phyloP scores from a whole-genome alignment of 2,329 filamentous ascomycete genomes.

The Macrophomina phaseolina region DNA sequence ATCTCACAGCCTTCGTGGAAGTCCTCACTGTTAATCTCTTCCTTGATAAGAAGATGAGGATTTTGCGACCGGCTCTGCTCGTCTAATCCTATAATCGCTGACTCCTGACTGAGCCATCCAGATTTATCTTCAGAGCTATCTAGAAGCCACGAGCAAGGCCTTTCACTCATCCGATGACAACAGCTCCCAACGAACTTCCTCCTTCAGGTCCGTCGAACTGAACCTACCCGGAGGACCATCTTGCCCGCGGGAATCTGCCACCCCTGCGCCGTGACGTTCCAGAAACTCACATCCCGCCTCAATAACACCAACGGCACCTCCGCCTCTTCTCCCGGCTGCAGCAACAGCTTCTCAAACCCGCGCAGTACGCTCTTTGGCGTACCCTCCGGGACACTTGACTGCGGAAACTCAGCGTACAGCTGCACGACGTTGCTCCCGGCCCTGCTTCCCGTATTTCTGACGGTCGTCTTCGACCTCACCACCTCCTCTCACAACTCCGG shows the following conservation, averaged over 20 bases:
- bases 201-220: conserved; percentile 31
- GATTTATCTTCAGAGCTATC: too few species aligned
- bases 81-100: too few species aligned
- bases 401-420: conserved; percentile 58
- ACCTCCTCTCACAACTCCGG: conserved; percentile 57
- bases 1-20: too few species aligned
- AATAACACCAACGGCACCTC: conserved; percentile 54
- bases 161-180: neutral
- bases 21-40: too few species aligned
- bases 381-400: conserved; percentile 36
- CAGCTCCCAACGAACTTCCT: neutral
- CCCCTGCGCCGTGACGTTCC: conserved; percentile 51
- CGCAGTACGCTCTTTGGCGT: conserved; percentile 54
- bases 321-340: conserved; percentile 49
- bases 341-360: conserved; percentile 56
- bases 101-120: too few species aligned
- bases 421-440: conserved; percentile 60
- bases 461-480: conserved; percentile 51
- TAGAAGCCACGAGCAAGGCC: too few species aligned
- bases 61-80: too few species aligned
- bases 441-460: conserved; percentile 59
- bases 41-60: too few species aligned
- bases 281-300: conserved; percentile 57
- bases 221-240: conserved; percentile 34
- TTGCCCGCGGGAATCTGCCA: conserved; percentile 46